phyloP scores from a whole-genome alignment of 2,329 filamentous ascomycete genomes.

The Colletotrichum cordylinicola region DNA sequence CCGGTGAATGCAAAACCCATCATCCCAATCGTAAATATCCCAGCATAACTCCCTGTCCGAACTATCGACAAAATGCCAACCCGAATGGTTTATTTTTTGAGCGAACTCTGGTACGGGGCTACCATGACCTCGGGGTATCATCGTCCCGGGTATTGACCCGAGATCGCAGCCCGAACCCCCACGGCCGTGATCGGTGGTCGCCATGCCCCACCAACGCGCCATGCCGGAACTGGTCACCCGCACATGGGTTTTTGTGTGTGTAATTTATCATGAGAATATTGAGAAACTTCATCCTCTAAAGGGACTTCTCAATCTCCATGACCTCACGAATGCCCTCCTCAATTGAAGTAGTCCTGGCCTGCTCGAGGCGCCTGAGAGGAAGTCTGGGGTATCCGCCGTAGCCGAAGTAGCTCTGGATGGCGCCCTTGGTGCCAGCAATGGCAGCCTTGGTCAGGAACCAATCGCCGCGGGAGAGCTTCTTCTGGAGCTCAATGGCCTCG shows the following conservation, averaged over 20 bases:
- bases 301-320: conserved; percentile 68
- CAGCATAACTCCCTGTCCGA: background rate
- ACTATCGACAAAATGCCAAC: background rate
- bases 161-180: background rate
- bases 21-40: background rate
- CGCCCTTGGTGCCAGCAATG: conserved; percentile 86
- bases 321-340: conserved; percentile 64
- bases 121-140: conserved; percentile 5
- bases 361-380: conserved; percentile 71
- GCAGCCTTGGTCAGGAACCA: conserved; percentile 85
- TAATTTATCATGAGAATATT: background rate
- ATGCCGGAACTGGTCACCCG: background rate
- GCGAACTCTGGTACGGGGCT: background rate
- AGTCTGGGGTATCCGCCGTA: conserved; percentile 80
- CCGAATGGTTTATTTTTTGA: background rate
- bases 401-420: conserved; percentile 80
- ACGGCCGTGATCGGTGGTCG: conserved; percentile 14
- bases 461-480: conserved; percentile 78
- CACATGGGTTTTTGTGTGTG: background rate
- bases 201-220: background rate
- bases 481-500: conserved; percentile 78
- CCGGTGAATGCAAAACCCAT: background rate
- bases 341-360: conserved; percentile 59
- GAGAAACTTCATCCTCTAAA: conserved; percentile 34
- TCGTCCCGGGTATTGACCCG: conserved; percentile 12